Evolutionary conservation across 2,329 filamentous ascomycete genomes (phyloP), one percentile per base, ranked within the genome.

Genomic region (Alternaria tenuissima): DNA sequence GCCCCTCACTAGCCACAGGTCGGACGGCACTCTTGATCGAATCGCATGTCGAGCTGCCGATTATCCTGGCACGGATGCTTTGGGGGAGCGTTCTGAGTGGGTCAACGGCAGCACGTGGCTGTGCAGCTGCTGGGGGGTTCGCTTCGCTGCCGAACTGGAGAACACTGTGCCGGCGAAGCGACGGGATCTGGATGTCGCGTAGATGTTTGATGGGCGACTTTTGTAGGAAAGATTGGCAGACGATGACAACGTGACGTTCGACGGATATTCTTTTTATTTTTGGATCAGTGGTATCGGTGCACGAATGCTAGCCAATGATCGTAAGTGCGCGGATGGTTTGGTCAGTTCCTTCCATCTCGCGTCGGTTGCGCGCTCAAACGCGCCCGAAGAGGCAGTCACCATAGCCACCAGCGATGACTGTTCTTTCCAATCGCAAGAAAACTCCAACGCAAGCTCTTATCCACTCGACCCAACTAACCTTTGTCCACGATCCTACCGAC

Each of bases 1-100:
- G 65, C 68, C 69, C 62, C 69, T 71, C 70, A 70, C 67, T 64
- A 75, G 73, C 72, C 71, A 74, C 69, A 71, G 57, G 41, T 62
- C 22, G 48, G 48, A 69, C 68, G 57, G 52, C 58, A 62, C 58
- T 67, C 43, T 55, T 51, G 57, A 42, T 46, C 64, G 60, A 67
- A 67, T 67, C 53, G 61, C 63, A 67, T 65, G 55, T 55, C 44
- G 30, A 24, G 30, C 41, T 48, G 42, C 24, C 52, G 44, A 16
- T 59, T 39, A 52, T 18, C 55, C 61, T 57, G 38, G 52, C 42
- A 39, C 22, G 32, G 26, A 43, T 18, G 28, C n/a, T 41, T 42
- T 52, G 41, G n/a, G 11, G 46, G 32, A 16, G 24, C 46, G 34
- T 18, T 58, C 7, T 55, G 43, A 64, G 47, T 62, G 62, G 62